Percentiles rank a stretch among this genome's conserved stretches.
Evolutionary conservation across 805 yeast genomes (phyloP).

Genomic region (Tanozyma kutaoensis): DNA sequence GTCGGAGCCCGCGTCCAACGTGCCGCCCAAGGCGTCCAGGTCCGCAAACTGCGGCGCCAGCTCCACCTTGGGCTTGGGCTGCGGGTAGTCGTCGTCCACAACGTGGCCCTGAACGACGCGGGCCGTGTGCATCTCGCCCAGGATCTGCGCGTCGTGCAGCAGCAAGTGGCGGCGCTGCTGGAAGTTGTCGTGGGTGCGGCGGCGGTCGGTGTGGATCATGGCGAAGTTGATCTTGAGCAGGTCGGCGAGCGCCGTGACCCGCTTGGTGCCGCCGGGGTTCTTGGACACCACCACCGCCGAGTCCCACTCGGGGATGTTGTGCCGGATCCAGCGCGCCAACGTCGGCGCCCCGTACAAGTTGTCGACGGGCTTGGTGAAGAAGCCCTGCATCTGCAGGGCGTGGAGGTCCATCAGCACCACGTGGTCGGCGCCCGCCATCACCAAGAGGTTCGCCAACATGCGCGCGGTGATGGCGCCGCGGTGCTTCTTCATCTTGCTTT

Average conservation of each 20-base stretch:
- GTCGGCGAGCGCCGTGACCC: slow-evolving; percentile 97
- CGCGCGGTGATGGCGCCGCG: slow-evolving; percentile 98
- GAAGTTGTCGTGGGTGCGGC: slow-evolving; percentile 65
- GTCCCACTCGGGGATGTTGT: slow-evolving; percentile 72
- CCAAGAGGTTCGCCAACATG: slow-evolving; percentile 87
- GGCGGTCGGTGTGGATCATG: slow-evolving; percentile 96
- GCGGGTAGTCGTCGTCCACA: slow-evolving; percentile 66
- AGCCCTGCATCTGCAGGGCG: slow-evolving; percentile 99
- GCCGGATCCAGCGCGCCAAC: slow-evolving; percentile 89
- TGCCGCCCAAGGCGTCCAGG: slow-evolving; percentile 62
- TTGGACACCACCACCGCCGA: slow-evolving; percentile 95
- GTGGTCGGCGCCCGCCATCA: slow-evolving; percentile 99
- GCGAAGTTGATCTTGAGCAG: slow-evolving; percentile 92
- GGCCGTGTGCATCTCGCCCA: slow-evolving; percentile 85
- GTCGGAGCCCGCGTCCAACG: slow-evolving; percentile 59
- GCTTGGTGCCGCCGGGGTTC: slow-evolving; percentile 97
- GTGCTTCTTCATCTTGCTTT: slow-evolving; percentile 96
- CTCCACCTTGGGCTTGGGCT: slow-evolving; percentile 1
- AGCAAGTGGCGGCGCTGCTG: slow-evolving; percentile 6
- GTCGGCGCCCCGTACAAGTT: slow-evolving; percentile 95
- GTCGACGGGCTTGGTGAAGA: slow-evolving; percentile 94
- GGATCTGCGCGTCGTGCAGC: slow-evolving; percentile 54
- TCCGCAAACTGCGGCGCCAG: slow-evolving; percentile 7
- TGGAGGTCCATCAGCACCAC: slow-evolving; percentile 93
- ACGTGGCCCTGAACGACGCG: slow-evolving; percentile 95